Evolutionary conservation across 176 grass and related monocot genomes (phyloP).

Genomic region (Carex cristatella): DNA sequence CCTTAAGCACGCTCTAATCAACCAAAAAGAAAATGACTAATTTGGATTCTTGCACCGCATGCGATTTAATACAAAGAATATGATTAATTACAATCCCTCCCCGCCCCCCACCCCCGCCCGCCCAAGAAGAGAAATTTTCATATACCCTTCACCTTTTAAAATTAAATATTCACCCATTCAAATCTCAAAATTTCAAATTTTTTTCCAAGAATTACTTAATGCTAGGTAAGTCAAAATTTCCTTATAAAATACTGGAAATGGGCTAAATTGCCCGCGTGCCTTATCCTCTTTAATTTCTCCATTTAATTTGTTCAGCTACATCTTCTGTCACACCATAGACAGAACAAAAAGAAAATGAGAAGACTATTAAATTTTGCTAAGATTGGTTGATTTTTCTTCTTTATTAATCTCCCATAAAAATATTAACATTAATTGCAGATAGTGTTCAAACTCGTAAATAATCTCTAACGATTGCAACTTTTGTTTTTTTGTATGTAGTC

Average conservation of each 20-base stretch:
- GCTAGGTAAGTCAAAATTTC: neutral
- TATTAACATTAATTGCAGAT: neutral
- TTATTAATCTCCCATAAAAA: neutral
- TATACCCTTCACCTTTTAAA: no score
- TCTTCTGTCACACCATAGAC: no score
- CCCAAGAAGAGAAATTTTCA: neutral
- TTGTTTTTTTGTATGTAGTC: no score
- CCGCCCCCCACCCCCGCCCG: neutral
- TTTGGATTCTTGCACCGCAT: neutral
- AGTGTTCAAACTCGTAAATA: no score
- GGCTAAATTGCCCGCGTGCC: no score
- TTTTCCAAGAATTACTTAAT: neutral
- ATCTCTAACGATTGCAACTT: no score
- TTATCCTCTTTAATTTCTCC: no score
- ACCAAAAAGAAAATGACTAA: neutral
- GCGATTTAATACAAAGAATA: neutral
- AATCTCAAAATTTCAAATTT: neutral
- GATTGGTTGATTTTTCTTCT: neutral
- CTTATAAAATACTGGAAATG: no score
- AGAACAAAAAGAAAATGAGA: no score
- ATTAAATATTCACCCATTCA: neutral
- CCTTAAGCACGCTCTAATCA: neutral
- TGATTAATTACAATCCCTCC: neutral
- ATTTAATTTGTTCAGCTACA: no score
- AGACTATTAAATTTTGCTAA: no score